Base-by-base conservation (phyloP, 1,284 basidiomycete genomes). In the Boletus semigastroideus region DNA sequence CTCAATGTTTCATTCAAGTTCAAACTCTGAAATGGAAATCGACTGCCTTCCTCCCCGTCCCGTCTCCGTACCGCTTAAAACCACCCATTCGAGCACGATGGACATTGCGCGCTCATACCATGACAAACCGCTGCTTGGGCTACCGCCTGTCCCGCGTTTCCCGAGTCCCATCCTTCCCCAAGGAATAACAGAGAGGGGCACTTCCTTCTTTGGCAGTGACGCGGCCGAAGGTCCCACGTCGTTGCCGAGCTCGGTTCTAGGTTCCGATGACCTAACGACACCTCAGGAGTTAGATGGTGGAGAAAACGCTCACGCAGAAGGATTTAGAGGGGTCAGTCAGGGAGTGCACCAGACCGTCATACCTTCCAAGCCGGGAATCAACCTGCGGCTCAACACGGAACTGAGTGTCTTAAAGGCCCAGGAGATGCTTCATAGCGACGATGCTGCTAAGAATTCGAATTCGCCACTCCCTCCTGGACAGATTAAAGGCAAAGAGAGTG, bases 11-110 rank as follows among this genome's bases (percentile, higher is more conserved):
- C 48, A 49, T 55, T 22, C 47, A 13, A 41, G 22, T 12, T 46
- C 51, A 37, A 52, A 42, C 17, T 47, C 51, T 22, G 60, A 68
- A 45, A 70, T 70, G 66, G 68, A 70, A 41, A 28, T 66, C 28
- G 69, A 69, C 36, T 39, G 25, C 25, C 25, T 25, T 40, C 63
- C 58, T 5, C 42, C 53, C 4, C 61, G 57, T 46, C 30, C 57
- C n/a, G 36, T 53, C 36, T 68, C 63, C 19, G 56, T 48, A 7
- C 61, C 68, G 2, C 48, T 57, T 43, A 60, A 54, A 28, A 38
- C 45, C 12, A 30, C 30, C 39, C 27, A 27, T 45, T 44, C 47
- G 19, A 55, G 31, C 19, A 40, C 34, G 14, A 12, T 17, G 20
- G 22, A 13, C 10, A 27, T 17, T 38, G 56, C 46, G 36, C 51